These are phyloP conservation scores for Fonticula alba DNA, from an alignment of 78 protist genomes.

Conservation along the genomic window DNA sequence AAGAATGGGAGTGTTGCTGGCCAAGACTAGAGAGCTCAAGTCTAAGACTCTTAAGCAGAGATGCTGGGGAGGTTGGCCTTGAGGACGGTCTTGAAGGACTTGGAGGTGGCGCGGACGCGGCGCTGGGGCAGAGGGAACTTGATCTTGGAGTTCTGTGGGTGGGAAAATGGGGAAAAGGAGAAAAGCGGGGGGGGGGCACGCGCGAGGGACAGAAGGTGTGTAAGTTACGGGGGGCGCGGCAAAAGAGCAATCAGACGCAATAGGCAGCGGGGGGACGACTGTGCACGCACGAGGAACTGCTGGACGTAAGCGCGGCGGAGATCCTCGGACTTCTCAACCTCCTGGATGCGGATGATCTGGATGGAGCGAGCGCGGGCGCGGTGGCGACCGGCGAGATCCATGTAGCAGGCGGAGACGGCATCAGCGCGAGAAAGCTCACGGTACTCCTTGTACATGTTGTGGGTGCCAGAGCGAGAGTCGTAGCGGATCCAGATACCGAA, in stretches of 20 bases:
- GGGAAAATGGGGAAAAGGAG: neutral
- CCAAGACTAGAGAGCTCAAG: no score
- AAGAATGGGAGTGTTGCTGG: no score
- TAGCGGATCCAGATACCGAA: conserved; percentile 90
- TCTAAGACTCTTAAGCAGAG: no score
- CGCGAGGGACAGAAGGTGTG: neutral
- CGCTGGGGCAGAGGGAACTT: conserved; percentile 71
- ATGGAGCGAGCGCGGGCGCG: conserved; percentile 61
- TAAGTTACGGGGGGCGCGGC: no score
- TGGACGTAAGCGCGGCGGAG: conserved; percentile 28
- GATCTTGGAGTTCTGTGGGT: conserved; percentile 21
- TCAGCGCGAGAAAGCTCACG: conserved; percentile 59
- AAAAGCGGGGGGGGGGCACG: neutral
- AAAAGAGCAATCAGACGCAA: neutral
- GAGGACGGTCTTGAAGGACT: neutral
- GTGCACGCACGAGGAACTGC: conserved; percentile 41
- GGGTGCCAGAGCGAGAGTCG: conserved; percentile 84
- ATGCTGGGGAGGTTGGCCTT: conserved; percentile 15
- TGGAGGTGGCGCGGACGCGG: conserved; percentile 1
- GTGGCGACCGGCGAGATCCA: conserved; percentile 93
- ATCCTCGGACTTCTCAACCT: conserved; percentile 31
- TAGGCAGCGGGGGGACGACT: neutral
- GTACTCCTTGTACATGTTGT: conserved; percentile 95
- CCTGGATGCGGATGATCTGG: conserved; percentile 74
- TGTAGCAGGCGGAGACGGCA: conserved; percentile 63